Evolutionary conservation across 768 basidiomycete genomes (phyloP).

Genomic region (Rhodotorula graminis): DNA sequence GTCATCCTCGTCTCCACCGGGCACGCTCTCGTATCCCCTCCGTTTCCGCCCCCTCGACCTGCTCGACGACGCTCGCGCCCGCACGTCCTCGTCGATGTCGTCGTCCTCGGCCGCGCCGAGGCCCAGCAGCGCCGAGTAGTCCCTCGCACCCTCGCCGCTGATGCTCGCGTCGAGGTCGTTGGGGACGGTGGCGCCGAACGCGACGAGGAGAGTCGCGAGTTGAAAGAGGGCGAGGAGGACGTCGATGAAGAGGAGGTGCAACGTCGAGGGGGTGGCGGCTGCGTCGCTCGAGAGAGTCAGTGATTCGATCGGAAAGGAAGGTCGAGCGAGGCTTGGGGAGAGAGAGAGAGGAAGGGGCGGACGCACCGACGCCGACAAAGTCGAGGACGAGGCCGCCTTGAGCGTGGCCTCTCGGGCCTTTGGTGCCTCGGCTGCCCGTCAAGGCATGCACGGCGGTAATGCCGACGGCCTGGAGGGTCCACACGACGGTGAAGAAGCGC

Average conservation of each 20-base stretch:
- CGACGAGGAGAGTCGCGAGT: conserved; percentile 5
- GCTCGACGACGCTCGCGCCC: background rate
- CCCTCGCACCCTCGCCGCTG: conserved; percentile 2
- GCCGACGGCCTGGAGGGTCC: background rate
- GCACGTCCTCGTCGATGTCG: background rate
- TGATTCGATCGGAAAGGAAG: too few species aligned
- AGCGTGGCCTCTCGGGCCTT: conserved; percentile 2
- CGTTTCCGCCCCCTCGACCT: background rate
- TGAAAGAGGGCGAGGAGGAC: conserved; percentile 2
- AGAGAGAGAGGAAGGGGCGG: background rate
- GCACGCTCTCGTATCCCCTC: background rate
- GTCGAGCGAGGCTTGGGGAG: too few species aligned
- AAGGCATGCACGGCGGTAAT: background rate
- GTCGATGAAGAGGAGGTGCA: conserved; percentile 4
- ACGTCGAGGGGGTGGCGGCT: conserved; percentile 2
- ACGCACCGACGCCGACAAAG: conserved; percentile 21
- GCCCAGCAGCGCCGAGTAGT: conserved; percentile 14
- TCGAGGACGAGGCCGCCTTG: conserved; percentile 19
- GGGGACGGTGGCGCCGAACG: conserved; percentile 15
- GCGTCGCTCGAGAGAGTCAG: background rate
- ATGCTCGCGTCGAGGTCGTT: conserved; percentile 20
- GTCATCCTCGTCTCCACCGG: background rate
- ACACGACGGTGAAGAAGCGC: background rate
- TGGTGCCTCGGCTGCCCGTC: conserved; percentile 18
- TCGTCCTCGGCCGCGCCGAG: background rate